phyloP scores from a whole-genome alignment of 805 yeast genomes.

The Hermanozyma aechmeae region DNA sequence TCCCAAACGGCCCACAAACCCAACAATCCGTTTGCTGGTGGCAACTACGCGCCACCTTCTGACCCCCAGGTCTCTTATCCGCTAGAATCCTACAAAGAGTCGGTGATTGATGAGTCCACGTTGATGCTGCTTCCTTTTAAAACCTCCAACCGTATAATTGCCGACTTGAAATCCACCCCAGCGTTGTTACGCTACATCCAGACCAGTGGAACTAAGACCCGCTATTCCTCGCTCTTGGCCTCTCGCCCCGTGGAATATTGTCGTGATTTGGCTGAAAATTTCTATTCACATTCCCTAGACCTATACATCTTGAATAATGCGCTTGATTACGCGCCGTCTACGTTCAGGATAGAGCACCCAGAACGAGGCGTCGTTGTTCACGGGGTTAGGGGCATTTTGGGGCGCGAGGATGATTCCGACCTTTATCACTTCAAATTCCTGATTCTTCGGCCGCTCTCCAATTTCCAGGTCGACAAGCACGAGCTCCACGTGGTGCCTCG shows the following conservation, averaged over 20 bases:
- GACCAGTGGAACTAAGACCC: conserved; percentile 31
- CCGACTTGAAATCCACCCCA: conserved; percentile 38
- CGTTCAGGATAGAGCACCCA: conserved; percentile 11
- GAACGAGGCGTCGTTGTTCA: conserved; percentile 12
- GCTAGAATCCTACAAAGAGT: too few species aligned
- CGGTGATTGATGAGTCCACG: not conserved
- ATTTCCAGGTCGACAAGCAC: conserved; percentile 20
- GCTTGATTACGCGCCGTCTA: conserved; percentile 23
- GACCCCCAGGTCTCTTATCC: not conserved
- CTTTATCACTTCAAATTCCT: conserved; percentile 21
- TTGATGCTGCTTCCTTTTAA: conserved; percentile 34
- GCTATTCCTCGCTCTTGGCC: too few species aligned
- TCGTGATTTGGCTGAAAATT: too few species aligned
- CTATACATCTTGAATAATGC: conserved; percentile 30
- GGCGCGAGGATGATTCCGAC: conserved; percentile 4
- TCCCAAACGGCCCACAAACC: too few species aligned
- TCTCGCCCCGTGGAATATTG: too few species aligned
- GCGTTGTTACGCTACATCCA: conserved; percentile 8
- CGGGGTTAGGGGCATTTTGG: conserved; percentile 24
- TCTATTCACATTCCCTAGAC: too few species aligned
- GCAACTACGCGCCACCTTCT: not conserved
- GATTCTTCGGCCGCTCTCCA: conserved; percentile 14
- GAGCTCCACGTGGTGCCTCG: conserved; percentile 25
- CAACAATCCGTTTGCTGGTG: conserved; percentile 5
- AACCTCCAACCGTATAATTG: conserved; percentile 58